Conservation (phyloP, 208 protist genomes). For the Plasmodiophora brassicae region DNA sequence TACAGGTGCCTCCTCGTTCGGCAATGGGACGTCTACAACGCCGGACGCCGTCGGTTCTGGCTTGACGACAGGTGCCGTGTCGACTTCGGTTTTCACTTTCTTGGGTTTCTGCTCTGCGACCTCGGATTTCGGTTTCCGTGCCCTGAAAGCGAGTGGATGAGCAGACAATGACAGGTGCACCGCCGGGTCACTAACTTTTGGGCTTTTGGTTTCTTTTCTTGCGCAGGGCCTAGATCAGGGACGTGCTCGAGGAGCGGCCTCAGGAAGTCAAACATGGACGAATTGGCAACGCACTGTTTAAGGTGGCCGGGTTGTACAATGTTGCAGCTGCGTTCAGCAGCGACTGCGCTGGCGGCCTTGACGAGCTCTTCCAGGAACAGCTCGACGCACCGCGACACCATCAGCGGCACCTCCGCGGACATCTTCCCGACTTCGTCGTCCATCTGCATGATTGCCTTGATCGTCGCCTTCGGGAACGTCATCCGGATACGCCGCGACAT, state of each 20-base stretch:
- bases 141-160: too few relatives aligned
- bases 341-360: not conserved
- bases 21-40: too few relatives aligned
- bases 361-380: not conserved
- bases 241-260: not conserved
- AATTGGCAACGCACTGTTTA: not conserved
- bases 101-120: too few relatives aligned
- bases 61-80: too few relatives aligned
- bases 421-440: not conserved
- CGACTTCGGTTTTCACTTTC: too few relatives aligned
- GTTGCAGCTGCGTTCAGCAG: not conserved
- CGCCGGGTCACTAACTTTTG: too few relatives aligned
- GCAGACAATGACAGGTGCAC: too few relatives aligned
- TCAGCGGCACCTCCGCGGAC: not conserved
- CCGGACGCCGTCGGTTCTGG: too few relatives aligned
- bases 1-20: too few relatives aligned
- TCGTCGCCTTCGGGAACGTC: not conserved
- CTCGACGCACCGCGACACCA: not conserved
- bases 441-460: not conserved
- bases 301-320: not conserved
- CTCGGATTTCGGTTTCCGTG: too few relatives aligned
- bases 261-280: not conserved
- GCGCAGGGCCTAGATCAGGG: not conserved
- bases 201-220: not conserved
- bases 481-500: too few relatives aligned